Evolutionary conservation across 129 eudicot species (phyloP).

Genomic region (Tagetes erecta): DNA sequence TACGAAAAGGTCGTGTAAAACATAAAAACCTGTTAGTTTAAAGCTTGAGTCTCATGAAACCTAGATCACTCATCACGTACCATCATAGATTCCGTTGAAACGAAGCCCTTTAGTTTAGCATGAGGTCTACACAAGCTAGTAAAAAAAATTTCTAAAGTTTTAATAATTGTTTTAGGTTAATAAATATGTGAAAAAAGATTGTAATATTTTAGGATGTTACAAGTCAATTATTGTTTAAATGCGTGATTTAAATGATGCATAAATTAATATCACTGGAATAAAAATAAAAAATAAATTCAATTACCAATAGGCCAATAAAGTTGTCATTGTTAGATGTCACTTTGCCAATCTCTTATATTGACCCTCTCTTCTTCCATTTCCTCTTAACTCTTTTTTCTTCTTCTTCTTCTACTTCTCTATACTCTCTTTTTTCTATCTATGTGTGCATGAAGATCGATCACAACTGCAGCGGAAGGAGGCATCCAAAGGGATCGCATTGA

Average conservation of each 20-base stretch:
- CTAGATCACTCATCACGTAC: too few relatives aligned
- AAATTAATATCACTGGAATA: conserved; percentile 4
- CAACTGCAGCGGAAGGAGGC: conserved; percentile 61
- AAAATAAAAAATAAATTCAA: conserved; percentile 4
- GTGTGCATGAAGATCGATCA: neutral
- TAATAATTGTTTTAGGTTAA: conserved; percentile 18
- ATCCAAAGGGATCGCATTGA: conserved; percentile 99
- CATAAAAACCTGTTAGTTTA: too few relatives aligned
- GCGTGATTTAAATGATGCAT: conserved; percentile 18
- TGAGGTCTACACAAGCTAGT: conserved; percentile 55
- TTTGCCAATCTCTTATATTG: conserved; percentile 44
- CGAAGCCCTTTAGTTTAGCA: too few relatives aligned
- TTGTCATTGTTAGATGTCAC: conserved; percentile 33
- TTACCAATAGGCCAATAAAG: conserved; percentile 4
- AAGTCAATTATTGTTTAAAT: neutral
- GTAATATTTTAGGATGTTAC: neutral
- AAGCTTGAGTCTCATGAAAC: too few relatives aligned
- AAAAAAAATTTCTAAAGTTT: too few relatives aligned
- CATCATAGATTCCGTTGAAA: too few relatives aligned
- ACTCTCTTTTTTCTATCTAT: neutral
- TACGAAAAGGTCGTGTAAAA: too few relatives aligned
- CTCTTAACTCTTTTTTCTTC: conserved; percentile 35
- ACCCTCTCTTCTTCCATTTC: conserved; percentile 42
- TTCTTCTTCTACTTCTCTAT: neutral
- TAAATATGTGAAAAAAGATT: neutral